phyloP scores from a whole-genome alignment of 345 rosid genomes.

The Syzygium grande region DNA sequence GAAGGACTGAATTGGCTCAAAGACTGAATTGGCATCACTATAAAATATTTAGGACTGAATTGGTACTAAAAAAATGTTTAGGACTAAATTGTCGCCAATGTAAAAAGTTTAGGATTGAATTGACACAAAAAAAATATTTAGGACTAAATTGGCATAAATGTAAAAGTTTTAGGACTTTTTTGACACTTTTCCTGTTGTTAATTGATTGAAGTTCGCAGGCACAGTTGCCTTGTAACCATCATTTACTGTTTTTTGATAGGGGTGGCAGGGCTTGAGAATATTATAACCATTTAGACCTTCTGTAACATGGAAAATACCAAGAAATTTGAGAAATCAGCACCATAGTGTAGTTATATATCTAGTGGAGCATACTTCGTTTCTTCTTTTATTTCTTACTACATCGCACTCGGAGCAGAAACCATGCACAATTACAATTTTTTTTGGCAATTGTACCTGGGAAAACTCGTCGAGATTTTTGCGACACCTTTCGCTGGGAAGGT shows the following conservation, averaged over 20 bases:
- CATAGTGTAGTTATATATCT: background rate
- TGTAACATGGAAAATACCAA: background rate
- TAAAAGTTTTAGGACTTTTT: no score
- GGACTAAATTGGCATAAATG: no score
- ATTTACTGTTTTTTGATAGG: background rate
- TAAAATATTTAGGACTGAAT: no score
- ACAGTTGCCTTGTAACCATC: background rate
- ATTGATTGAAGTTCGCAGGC: background rate
- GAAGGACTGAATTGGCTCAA: no score
- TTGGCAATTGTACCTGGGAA: background rate
- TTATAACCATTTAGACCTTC: conserved; percentile 21
- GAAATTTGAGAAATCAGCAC: background rate
- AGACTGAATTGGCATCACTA: no score
- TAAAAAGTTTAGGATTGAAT: no score
- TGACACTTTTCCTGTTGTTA: background rate
- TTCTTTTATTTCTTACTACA: background rate
- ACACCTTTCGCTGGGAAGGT: background rate
- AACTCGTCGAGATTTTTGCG: background rate
- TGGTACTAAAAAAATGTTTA: no score
- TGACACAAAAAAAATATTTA: no score
- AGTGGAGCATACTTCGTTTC: background rate
- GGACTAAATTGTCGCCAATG: no score
- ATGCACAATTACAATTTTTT: background rate
- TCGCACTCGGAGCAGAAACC: background rate
- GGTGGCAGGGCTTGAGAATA: conserved; percentile 41